phyloP scores from a whole-genome alignment of 148 eudicot genomes.

The Drosera capensis region DNA sequence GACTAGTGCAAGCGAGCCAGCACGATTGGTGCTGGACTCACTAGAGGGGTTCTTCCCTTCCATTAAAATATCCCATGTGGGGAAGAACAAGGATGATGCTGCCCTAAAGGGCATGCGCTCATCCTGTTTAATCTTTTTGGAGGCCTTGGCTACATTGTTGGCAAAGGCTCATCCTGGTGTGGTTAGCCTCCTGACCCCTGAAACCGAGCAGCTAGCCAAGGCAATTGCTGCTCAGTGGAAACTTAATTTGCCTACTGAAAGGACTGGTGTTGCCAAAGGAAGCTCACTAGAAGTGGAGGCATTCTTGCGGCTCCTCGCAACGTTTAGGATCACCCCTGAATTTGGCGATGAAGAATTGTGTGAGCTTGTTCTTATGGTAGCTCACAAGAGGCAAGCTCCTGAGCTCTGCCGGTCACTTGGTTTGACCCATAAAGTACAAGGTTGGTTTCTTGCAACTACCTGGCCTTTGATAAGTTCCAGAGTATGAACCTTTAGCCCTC shows the following conservation, averaged over 20 bases:
- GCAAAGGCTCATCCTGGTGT: conserved; percentile 32
- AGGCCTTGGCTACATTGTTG: conserved; percentile 54
- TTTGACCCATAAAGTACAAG: conserved; percentile 55
- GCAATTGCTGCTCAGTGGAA: conserved; percentile 51
- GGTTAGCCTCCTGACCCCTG: conserved; percentile 33
- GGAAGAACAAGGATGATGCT: conserved; percentile 13
- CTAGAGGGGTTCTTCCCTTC: conserved; percentile 51
- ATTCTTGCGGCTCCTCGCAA: conserved; percentile 51
- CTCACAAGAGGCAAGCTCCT: conserved; percentile 46
- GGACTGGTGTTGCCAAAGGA: conserved; percentile 42
- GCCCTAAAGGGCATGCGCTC: conserved; percentile 39
- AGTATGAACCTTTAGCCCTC: conserved; percentile 4
- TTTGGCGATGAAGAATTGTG: conserved; percentile 50
- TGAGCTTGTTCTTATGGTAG: conserved; percentile 49
- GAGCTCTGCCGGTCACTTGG: conserved; percentile 65
- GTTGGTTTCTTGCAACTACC: conserved; percentile 48
- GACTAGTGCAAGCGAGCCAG: conserved; percentile 38
- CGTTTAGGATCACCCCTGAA: conserved; percentile 60
- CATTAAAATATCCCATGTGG: not conserved
- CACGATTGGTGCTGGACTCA: conserved; percentile 41
- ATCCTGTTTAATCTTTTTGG: conserved; percentile 34
- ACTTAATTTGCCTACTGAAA: conserved; percentile 38
- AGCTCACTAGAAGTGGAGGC: conserved; percentile 55
- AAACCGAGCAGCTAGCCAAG: conserved; percentile 47
- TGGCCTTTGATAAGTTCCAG: conserved; percentile 23